These are phyloP conservation scores for Amanita subjunquillea DNA, from an alignment of 768 basidiomycete genomes.

Conservation along the genomic window DNA sequence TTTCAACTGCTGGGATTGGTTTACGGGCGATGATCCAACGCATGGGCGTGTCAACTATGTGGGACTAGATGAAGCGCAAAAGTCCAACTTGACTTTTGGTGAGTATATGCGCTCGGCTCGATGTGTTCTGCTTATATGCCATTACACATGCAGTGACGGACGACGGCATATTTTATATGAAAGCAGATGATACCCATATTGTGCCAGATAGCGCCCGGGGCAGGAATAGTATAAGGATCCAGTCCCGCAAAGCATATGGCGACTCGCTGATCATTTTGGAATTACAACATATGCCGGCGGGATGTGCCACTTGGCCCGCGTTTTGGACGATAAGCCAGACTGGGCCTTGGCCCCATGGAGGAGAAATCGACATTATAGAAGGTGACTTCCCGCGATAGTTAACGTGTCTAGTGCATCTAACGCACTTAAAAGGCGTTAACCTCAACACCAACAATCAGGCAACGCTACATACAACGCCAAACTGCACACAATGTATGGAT, in stretches of 20 bases:
- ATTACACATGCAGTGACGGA: slow-evolving; percentile 14
- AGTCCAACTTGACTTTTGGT: slow-evolving; percentile 38
- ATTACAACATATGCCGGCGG: slow-evolving; percentile 48
- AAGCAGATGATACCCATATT: slow-evolving; percentile 32
- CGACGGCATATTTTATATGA: slow-evolving; percentile 38
- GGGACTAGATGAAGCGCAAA: slow-evolving; percentile 28
- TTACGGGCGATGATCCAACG: slow-evolving; percentile 47
- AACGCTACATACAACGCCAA: slow-evolving; percentile 43
- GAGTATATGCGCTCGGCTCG: slow-evolving; percentile 5
- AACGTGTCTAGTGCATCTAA: background rate
- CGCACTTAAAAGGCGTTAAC: slow-evolving; percentile 35
- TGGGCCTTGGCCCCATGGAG: slow-evolving; percentile 52
- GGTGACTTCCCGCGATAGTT: slow-evolving; percentile 17
- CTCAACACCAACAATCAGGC: slow-evolving; percentile 31
- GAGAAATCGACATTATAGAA: slow-evolving; percentile 55
- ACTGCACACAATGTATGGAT: slow-evolving; percentile 32
- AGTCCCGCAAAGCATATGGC: slow-evolving; percentile 30
- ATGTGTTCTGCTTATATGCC: background rate
- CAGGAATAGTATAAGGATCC: slow-evolving; percentile 48
- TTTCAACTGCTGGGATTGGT: slow-evolving; percentile 36
- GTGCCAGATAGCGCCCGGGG: slow-evolving; percentile 31
- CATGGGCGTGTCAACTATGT: slow-evolving; percentile 58
- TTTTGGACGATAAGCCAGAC: slow-evolving; percentile 44
- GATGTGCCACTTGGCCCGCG: slow-evolving; percentile 54
- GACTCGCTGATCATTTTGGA: slow-evolving; percentile 43